Evolutionary conservation across 495 filamentous ascomycete genomes (phyloP).

Genomic region (Bacidia rubella): DNA sequence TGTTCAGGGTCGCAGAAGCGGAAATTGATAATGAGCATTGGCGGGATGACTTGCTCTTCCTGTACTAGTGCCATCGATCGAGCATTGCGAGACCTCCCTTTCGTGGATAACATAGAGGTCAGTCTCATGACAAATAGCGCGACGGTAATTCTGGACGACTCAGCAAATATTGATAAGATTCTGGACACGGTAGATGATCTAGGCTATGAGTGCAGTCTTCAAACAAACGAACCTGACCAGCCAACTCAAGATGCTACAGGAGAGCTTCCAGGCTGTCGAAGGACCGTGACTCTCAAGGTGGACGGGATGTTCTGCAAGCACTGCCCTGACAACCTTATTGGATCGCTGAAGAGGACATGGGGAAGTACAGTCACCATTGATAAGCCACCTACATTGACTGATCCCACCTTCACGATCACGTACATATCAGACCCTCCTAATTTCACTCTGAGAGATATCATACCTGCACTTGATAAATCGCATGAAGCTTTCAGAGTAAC

Average conservation of each 20-base stretch:
- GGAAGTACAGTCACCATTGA: slow-evolving; percentile 35
- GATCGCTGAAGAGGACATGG: slow-evolving; percentile 35
- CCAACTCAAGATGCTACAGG: slow-evolving; percentile 7
- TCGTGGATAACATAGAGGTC: slow-evolving; percentile 40
- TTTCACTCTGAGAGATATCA: slow-evolving; percentile 66
- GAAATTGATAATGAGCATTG: slow-evolving; percentile 37
- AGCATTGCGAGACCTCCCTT: slow-evolving; percentile 35
- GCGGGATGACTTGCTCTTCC: slow-evolving; percentile 54
- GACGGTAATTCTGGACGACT: slow-evolving; percentile 37
- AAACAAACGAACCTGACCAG: slow-evolving; percentile 17
- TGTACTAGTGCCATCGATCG: slow-evolving; percentile 43
- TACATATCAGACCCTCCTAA: slow-evolving; percentile 56
- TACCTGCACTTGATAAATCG: slow-evolving; percentile 47
- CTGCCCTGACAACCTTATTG: slow-evolving; percentile 53
- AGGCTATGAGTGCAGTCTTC: slow-evolving; percentile 61
- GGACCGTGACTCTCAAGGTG: slow-evolving; percentile 53
- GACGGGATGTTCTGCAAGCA: slow-evolving; percentile 82
- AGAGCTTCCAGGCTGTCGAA: slow-evolving; percentile 17
- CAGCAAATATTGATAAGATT: slow-evolving; percentile 42
- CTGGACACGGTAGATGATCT: slow-evolving; percentile 62
- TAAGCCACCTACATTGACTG: slow-evolving; percentile 32
- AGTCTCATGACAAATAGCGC: slow-evolving; percentile 48
- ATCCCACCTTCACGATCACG: slow-evolving; percentile 55
- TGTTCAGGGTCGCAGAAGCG: slow-evolving; percentile 17
- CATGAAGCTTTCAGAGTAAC: slow-evolving; percentile 50